These are phyloP conservation scores for Rhizopogon rudus DNA, from an alignment of 768 basidiomycete species.

Conservation along the genomic window DNA sequence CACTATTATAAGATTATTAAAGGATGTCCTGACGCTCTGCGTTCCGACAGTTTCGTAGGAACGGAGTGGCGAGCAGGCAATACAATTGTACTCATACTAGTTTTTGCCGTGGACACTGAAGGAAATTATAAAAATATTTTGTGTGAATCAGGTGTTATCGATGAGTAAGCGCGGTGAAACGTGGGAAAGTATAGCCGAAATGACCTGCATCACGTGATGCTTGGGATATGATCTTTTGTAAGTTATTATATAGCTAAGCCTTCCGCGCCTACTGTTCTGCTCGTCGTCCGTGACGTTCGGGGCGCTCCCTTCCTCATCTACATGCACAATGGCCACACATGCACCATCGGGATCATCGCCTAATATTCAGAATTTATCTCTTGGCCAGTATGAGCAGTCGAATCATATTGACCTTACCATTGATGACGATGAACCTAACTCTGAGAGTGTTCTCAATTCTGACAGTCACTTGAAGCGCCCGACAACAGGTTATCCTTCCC, in stretches of 20 bases:
- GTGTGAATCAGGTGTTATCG: too few species aligned
- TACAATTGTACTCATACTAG: too few species aligned
- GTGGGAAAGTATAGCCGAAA: constrained; percentile 3
- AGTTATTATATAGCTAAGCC: not conserved
- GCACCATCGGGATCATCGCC: constrained; percentile 26
- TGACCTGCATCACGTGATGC: not conserved
- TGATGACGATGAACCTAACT: constrained; percentile 54
- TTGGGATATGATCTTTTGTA: constrained; percentile 3
- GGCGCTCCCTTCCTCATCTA: constrained; percentile 3
- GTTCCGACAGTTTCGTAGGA: not conserved
- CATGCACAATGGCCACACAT: constrained; percentile 26
- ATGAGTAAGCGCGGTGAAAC: not conserved
- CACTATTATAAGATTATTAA: constrained; percentile 6
- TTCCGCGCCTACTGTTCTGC: constrained; percentile 4
- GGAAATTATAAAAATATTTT: too few species aligned
- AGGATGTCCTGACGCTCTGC: not conserved
- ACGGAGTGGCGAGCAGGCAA: not conserved
- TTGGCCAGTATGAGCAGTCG: constrained; percentile 36
- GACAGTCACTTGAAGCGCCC: constrained; percentile 35
- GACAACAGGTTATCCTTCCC: constrained; percentile 28
- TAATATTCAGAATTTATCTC: constrained; percentile 30
- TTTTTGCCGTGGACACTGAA: too few species aligned
- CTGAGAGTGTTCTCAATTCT: constrained; percentile 21
- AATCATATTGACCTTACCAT: constrained; percentile 67
- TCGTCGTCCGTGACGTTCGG: constrained; percentile 5